Percentiles rank a stretch among this genome's conserved stretches.
Conservation (phyloP, 2,329 filamentous ascomycete genomes). For the Pyrenochaeta sp. region DNA sequence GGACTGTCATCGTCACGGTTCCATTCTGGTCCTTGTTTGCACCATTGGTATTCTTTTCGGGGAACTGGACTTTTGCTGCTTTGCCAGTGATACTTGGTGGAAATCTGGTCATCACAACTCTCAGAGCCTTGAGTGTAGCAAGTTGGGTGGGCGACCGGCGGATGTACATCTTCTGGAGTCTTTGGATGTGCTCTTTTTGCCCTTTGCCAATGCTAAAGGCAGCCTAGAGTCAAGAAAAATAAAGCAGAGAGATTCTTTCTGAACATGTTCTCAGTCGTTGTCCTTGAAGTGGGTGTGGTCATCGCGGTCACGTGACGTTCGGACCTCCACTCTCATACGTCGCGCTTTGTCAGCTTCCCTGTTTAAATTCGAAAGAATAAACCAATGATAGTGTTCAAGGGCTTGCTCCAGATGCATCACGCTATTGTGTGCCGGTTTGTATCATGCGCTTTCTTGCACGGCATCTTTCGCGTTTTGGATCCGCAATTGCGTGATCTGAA, state of each 20-base stretch:
- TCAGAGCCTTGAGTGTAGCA: conserved; percentile 1
- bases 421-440: background rate
- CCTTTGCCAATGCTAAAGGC: conserved; percentile 10
- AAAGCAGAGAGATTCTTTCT: too few species aligned
- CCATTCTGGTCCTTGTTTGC: conserved; percentile 19
- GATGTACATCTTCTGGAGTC: conserved; percentile 23
- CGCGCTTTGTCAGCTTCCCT: too few species aligned
- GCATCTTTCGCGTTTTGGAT: background rate
- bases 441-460: background rate
- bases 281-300: too few species aligned
- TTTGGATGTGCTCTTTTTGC: conserved; percentile 25
- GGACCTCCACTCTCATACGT: too few species aligned
- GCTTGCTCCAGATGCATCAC: background rate
- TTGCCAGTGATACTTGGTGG: conserved; percentile 11
- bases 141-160: conserved; percentile 10
- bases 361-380: too few species aligned
- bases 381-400: background rate
- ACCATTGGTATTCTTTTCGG: conserved; percentile 11
- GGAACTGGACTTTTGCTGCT: conserved; percentile 7
- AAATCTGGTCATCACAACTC: conserved; percentile 4
- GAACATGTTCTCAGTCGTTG: too few species aligned
- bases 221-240: too few species aligned
- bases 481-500: background rate
- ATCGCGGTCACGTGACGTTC: background rate
- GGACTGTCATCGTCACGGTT: conserved; percentile 14